Percentiles rank a stretch among this genome's conserved stretches.
These are phyloP conservation scores for Mesotaenium endlicherianum DNA, from an alignment of 139 green algal genomes.

Conservation along the genomic window DNA sequence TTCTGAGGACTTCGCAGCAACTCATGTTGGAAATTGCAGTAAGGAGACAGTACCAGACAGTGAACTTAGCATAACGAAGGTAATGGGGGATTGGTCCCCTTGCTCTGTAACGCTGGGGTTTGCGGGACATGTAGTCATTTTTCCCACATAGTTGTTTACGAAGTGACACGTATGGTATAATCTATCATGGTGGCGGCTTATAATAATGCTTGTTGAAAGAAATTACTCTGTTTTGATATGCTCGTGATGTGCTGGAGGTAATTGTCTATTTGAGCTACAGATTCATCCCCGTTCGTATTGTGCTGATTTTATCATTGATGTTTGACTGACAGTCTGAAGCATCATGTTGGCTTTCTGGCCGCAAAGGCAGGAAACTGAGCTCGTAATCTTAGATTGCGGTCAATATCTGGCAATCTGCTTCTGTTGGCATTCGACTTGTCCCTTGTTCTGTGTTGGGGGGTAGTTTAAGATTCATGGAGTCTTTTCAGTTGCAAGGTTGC, in stretches of 20 bases:
- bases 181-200: neutral
- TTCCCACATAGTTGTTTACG: neutral
- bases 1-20: no score
- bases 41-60: constrained; percentile 43
- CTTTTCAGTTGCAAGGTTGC: neutral
- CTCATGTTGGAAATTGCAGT: no score
- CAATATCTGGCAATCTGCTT: neutral
- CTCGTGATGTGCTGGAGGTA: neutral
- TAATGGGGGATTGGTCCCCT: neutral
- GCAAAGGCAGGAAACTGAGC: neutral
- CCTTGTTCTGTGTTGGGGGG: neutral
- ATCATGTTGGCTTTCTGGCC: neutral
- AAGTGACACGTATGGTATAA: neutral
- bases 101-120: neutral
- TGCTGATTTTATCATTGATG: neutral
- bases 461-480: neutral
- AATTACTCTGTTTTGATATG: neutral
- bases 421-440: neutral
- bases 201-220: neutral
- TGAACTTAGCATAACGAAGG: constrained; percentile 52
- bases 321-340: neutral
- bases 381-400: neutral
- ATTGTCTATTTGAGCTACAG: neutral
- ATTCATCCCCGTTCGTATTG: neutral
- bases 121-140: neutral